phyloP scores from a whole-genome alignment of 2,329 filamentous ascomycete species.

The Cercospora sp. region DNA sequence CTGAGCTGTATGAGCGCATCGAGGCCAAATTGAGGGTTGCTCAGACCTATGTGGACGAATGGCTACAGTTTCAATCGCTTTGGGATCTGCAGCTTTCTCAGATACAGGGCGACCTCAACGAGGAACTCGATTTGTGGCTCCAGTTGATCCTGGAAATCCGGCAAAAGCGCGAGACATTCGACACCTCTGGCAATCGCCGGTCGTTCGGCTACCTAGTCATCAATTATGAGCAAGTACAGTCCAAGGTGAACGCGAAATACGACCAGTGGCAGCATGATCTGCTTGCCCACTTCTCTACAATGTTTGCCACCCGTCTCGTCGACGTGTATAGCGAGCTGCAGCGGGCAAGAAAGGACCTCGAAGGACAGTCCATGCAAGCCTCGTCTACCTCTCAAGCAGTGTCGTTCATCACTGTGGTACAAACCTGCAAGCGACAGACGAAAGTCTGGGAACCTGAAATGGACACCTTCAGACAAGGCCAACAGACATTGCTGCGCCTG shows the following conservation, averaged over 20 bases:
- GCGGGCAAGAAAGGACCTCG: constrained; percentile 83
- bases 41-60: constrained; percentile 88
- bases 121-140: constrained; percentile 89
- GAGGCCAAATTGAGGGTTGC: constrained; percentile 81
- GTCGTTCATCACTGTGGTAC: constrained; percentile 96
- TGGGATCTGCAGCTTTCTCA: constrained; percentile 98
- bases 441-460: constrained; percentile 95
- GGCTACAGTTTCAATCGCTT: constrained; percentile 96
- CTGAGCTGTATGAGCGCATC: constrained; percentile 76
- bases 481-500: constrained; percentile 86
- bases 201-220: constrained; percentile 93
- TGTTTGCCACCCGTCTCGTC: constrained; percentile 84
- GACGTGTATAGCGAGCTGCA: constrained; percentile 92
- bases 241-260: constrained; percentile 98
- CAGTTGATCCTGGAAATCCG: constrained; percentile 96
- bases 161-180: constrained; percentile 92
- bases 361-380: constrained; percentile 87
- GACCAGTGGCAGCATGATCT: constrained; percentile 99
- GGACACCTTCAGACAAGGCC: constrained; percentile 91
- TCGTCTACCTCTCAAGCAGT: constrained; percentile 96
- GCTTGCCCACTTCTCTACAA: constrained; percentile 84
- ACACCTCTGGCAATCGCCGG: constrained; percentile 90
- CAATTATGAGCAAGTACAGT: constrained; percentile 97
- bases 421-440: constrained; percentile 91
- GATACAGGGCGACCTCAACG: constrained; percentile 87